Conservation (phyloP, 257 asterid genomes). For the Thymus quinquecostatus region DNA sequence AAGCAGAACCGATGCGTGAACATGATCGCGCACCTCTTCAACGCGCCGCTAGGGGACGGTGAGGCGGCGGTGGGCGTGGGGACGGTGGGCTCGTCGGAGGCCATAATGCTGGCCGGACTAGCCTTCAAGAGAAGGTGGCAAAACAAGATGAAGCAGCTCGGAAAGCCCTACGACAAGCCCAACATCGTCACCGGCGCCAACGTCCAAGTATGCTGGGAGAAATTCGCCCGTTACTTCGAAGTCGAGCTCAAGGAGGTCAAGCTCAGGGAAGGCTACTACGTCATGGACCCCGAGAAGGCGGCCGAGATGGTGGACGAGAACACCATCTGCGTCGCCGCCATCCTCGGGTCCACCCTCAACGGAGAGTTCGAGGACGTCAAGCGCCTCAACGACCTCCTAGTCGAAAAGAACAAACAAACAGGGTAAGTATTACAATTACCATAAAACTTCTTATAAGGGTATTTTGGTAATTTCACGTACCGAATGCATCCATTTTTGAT, state of each 20-base stretch:
- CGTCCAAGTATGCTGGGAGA: constrained; percentile 97
- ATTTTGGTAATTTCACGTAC: no score
- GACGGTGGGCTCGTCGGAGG: constrained; percentile 94
- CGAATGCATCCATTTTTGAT: no score
- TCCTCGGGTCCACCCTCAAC: constrained; percentile 82
- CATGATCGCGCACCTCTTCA: constrained; percentile 87
- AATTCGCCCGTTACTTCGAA: constrained; percentile 87
- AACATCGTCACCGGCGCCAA: constrained; percentile 93
- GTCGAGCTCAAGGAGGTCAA: constrained; percentile 92
- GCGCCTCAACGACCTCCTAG: constrained; percentile 68
- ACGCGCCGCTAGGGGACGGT: constrained; percentile 77
- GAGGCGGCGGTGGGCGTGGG: constrained; percentile 91
- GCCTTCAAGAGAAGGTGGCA: constrained; percentile 95
- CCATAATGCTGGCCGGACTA: constrained; percentile 93
- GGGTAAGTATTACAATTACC: constrained; percentile 42
- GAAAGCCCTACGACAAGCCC: constrained; percentile 85
- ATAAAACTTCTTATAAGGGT: no score
- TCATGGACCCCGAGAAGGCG: constrained; percentile 89
- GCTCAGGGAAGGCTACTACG: constrained; percentile 77
- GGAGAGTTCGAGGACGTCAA: constrained; percentile 96
- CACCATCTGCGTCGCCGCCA: constrained; percentile 93
- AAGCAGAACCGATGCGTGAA: constrained; percentile 85
- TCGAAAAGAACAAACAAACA: constrained; percentile 66
- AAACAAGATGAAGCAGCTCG: constrained; percentile 73
- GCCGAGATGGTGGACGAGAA: constrained; percentile 90